Percentiles rank a stretch among this genome's conserved stretches.
phyloP scores from a whole-genome alignment of 2,329 filamentous ascomycete genomes.

The Alternaria arborescens region DNA sequence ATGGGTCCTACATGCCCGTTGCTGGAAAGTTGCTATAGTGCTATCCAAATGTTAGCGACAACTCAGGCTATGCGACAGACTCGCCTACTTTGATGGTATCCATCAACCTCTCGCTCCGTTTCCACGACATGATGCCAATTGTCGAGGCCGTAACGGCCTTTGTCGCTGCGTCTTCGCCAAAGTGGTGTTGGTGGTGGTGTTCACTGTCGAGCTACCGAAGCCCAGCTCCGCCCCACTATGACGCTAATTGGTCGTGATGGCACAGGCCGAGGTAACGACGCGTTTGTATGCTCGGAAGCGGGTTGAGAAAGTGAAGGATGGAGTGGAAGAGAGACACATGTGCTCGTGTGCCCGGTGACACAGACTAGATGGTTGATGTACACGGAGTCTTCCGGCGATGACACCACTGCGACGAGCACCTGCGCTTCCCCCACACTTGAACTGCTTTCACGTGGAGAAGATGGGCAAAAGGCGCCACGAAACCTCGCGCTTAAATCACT shows the following conservation, averaged over 20 bases:
- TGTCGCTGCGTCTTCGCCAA: slow-evolving; percentile 43
- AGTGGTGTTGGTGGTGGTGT: slow-evolving; percentile 27
- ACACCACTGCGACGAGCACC: slow-evolving; percentile 27
- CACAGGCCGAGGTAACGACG: slow-evolving; percentile 40
- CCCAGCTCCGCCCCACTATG: slow-evolving; percentile 43
- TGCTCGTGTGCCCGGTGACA: slow-evolving; percentile 2
- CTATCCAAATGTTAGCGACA: slow-evolving; percentile 40
- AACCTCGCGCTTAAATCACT: neutral
- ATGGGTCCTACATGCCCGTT: slow-evolving; percentile 88
- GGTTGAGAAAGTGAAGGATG: slow-evolving; percentile 4
- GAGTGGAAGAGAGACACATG: slow-evolving; percentile 7
- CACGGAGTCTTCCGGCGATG: slow-evolving; percentile 23
- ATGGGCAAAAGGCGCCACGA: slow-evolving; percentile 26
- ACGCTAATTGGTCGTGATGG: slow-evolving; percentile 38
- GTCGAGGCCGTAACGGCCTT: slow-evolving; percentile 47
- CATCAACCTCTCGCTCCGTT: slow-evolving; percentile 88
- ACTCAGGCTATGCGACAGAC: slow-evolving; percentile 8
- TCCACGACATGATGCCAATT: slow-evolving; percentile 83
- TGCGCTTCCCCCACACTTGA: slow-evolving; percentile 41
- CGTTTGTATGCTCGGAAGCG: slow-evolving; percentile 14
- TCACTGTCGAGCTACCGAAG: slow-evolving; percentile 22
- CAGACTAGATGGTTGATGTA: slow-evolving; percentile 14
- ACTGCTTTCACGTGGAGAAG: slow-evolving; percentile 41
- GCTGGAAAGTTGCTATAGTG: slow-evolving; percentile 98
- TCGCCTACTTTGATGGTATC: slow-evolving; percentile 78